Base-by-base conservation (phyloP, 148 eudicot species). In the Fagopyrum esculentum region DNA sequence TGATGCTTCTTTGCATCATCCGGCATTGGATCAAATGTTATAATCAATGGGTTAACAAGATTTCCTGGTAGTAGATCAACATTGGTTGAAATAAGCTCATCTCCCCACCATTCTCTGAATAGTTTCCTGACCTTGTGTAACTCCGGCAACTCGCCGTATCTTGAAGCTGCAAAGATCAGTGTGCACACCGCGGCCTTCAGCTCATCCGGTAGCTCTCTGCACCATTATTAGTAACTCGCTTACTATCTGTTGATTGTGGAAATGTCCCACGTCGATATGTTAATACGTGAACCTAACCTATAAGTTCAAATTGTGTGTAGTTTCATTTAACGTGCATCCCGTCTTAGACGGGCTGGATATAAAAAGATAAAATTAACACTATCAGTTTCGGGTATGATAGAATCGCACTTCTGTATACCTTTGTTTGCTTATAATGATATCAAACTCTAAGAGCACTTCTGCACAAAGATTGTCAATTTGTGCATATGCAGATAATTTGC, bases 91-190 rank as follows among this genome's bases (percentile, higher is more conserved):
- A 72, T 79, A 77, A 79, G 16, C 47, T 74, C 45, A 8, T 59
- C 30, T 1, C 85, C 78, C 64, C 75, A 79, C 78, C 69, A 61
- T 8, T 70, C 11, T 70, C 17, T 52, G 73, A 79, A 77, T 54
- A 79, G 17, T n/a, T 57, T 76, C 68, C 76, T 66, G 35, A 79
- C 15, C 71, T 70, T 76, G 61, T 74, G 61, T 19, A 76, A 70
- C 47, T 57, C 80, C 0, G 61, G 82, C 52, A 79, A 56, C 35
- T 82, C 78, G 56, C 82, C 85, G 44, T 77, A 82, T 51, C 81
- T 79, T 56, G 84, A 79, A 22, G 79, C 82, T 30, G 82, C 80
- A 54, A 73, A 79, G 12, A 69, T 45, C 15, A 79, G 80, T 50
- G 77, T 79, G 22, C 51, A 75, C 13, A 82, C 46, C 11, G 78